Percentiles rank a stretch among this genome's conserved stretches.
Evolutionary conservation across 1,284 basidiomycete species (phyloP).

Genomic region (Sphaerobolus stellatus): DNA sequence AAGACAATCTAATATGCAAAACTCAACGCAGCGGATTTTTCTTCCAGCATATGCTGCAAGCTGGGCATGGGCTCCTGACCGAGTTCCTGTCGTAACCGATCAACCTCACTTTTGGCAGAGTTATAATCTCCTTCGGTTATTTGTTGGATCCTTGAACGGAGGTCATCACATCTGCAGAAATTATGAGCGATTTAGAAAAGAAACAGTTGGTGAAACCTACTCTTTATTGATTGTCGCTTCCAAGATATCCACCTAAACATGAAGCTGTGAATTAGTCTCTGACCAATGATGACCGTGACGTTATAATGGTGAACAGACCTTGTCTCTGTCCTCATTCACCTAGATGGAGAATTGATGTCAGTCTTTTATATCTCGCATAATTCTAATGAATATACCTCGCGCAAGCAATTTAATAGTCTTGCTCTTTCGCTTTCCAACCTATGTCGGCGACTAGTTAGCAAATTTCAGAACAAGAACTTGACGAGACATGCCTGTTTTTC

Average conservation of each 20-base stretch:
- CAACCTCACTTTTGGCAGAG: conserved; percentile 68
- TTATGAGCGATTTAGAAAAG: neutral
- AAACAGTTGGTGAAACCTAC: conserved; percentile 35
- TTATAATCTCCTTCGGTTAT: conserved; percentile 75
- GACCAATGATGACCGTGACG: neutral
- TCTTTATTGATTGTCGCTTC: conserved; percentile 59
- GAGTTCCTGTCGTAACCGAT: conserved; percentile 67
- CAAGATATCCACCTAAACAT: conserved; percentile 49
- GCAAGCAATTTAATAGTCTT: conserved; percentile 60
- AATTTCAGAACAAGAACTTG: conserved; percentile 3
- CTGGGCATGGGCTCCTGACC: conserved; percentile 69
- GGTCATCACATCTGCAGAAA: conserved; percentile 53
- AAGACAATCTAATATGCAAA: conserved; percentile 2
- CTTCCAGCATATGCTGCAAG: conserved; percentile 68
- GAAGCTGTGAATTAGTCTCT: conserved; percentile 8
- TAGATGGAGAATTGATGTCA: conserved; percentile 25
- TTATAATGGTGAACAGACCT: conserved; percentile 39
- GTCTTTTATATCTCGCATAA: neutral
- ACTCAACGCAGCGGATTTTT: conserved; percentile 68
- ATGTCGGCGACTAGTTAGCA: conserved; percentile 6
- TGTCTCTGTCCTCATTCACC: conserved; percentile 79
- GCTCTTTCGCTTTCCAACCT: conserved; percentile 73
- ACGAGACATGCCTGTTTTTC: conserved; percentile 65
- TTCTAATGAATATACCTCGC: conserved; percentile 48
- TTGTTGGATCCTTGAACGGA: conserved; percentile 60